Evolutionary conservation across 2,329 filamentous ascomycete genomes (phyloP).

Genomic region (Furcasterigmium sp.): DNA sequence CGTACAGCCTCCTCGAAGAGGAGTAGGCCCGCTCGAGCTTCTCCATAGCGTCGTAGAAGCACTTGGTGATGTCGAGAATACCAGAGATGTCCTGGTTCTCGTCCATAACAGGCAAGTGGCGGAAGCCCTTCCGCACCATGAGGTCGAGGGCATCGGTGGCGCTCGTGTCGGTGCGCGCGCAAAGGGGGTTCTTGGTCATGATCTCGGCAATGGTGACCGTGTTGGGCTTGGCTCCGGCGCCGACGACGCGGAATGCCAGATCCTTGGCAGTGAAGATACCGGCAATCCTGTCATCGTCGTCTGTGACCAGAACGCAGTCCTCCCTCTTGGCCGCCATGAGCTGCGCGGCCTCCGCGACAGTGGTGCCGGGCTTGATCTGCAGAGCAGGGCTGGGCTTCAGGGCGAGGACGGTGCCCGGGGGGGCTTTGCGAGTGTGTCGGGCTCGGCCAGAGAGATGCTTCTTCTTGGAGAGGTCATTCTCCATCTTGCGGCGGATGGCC

Average conservation of each 20-base stretch:
- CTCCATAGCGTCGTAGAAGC: slow-evolving; percentile 99
- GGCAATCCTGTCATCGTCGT: slow-evolving; percentile 95
- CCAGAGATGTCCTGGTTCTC: slow-evolving; percentile 99
- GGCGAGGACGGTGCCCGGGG: slow-evolving; percentile 91
- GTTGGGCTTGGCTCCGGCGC: slow-evolving; percentile 80
- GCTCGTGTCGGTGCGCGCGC: slow-evolving; percentile 94
- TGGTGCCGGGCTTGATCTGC: slow-evolving; percentile 93
- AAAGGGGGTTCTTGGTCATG: slow-evolving; percentile 99
- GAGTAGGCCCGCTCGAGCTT: slow-evolving; percentile 97
- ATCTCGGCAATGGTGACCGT: slow-evolving; percentile 94
- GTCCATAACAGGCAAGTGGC: slow-evolving; percentile 97
- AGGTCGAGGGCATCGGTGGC: slow-evolving; percentile 95
- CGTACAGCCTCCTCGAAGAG: slow-evolving; percentile 96
- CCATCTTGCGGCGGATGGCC: slow-evolving; percentile 96
- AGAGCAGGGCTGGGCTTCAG: slow-evolving; percentile 92
- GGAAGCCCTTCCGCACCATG: slow-evolving; percentile 97
- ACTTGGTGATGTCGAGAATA: slow-evolving; percentile 97
- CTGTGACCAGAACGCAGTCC: slow-evolving; percentile 95
- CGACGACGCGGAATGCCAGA: slow-evolving; percentile 93
- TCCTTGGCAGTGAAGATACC: slow-evolving; percentile 99
- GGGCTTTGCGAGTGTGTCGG: slow-evolving; percentile 84
- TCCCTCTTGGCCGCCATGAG: slow-evolving; percentile 98
- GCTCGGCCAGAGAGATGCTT: slow-evolving; percentile 74
- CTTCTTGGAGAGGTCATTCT: slow-evolving; percentile 97
- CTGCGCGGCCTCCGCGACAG: slow-evolving; percentile 92